Evolutionary conservation across 805 yeast species (phyloP).

Genomic region (Hanseniaspora pseudoguilliermondii): DNA sequence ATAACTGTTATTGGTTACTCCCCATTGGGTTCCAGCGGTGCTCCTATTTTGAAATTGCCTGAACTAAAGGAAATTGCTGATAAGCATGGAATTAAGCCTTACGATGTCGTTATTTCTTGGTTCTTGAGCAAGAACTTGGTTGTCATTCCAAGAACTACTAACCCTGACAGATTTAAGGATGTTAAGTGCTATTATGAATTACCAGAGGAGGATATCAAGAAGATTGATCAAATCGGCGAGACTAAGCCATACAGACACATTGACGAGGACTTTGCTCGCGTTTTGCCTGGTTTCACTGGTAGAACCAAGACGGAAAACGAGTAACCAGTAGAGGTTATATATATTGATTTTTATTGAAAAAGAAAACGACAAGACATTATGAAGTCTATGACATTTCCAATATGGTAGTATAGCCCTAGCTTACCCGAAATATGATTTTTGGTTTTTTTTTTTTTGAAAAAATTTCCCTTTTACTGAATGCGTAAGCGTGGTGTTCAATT

Average conservation of each 20-base stretch:
- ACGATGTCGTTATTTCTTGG: slow-evolving; percentile 51
- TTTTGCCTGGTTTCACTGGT: slow-evolving; percentile 25
- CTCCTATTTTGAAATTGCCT: slow-evolving; percentile 46
- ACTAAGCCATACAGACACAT: slow-evolving; percentile 26
- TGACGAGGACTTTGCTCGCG: slow-evolving; percentile 21
- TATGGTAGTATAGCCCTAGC: too few species aligned
- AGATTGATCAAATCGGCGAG: slow-evolving; percentile 26
- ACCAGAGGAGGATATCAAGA: slow-evolving; percentile 32
- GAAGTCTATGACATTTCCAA: too few species aligned
- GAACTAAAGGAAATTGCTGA: slow-evolving; percentile 40
- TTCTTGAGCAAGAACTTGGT: slow-evolving; percentile 49
- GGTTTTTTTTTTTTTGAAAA: neutral
- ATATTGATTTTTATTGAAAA: neutral
- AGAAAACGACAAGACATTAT: too few species aligned
- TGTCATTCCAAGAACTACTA: slow-evolving; percentile 59
- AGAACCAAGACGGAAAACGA: slow-evolving; percentile 4
- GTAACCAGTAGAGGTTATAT: neutral
- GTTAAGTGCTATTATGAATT: slow-evolving; percentile 29
- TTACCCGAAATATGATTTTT: neutral
- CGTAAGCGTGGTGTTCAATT: neutral
- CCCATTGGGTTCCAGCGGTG: slow-evolving; percentile 54
- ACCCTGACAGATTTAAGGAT: slow-evolving; percentile 46
- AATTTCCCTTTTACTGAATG: neutral
- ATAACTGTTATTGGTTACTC: slow-evolving; percentile 46
- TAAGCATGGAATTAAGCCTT: slow-evolving; percentile 40